Evolutionary conservation across 1,284 basidiomycete species (phyloP), one percentile per base, ranked within the genome.

Genomic region (Agaricales sp.): DNA sequence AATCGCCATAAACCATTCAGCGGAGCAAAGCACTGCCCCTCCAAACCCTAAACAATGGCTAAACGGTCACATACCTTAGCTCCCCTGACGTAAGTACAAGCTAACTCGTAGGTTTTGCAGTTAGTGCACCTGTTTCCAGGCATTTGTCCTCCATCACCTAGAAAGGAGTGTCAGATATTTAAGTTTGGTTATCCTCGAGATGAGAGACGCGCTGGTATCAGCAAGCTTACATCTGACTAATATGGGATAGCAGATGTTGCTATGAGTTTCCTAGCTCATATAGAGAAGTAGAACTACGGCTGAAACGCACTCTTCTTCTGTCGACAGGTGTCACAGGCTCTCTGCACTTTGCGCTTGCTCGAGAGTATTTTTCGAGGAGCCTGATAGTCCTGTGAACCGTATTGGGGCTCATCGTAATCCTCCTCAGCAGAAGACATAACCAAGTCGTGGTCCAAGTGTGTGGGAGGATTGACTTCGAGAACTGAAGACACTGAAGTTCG

Each of bases 111-210:
- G 3, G 48, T 39, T 8, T 44, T 13, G 41, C 48, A 49, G 43
- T 44, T 49, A 6, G 48, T 44, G 14, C 48, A 49, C 38, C 23
- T 22, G 20, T 49, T 49, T 44, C 23, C 41, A 23, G 48, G 41
- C 41, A 44, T 49, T 18, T 49, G 38, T 16, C 39, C 41, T 30
- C 48, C 48, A 23, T 49, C 48, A 38, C 48, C 48, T 49, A 20
- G 18, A 8, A 18, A 8, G 6, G 19, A 30, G n/a, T n/a, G n/a
- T n/a, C n/a, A n/a, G n/a, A n/a, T n/a, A n/a, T n/a, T n/a, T n/a
- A n/a, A n/a, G n/a, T n/a, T n/a, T n/a, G n/a, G n/a, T n/a, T n/a
- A 35, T 8, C 30, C 30, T 11, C 30, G 30, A 8, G n/a, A 35
- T 11, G 30, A n/a, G 30, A 35, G 30, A 11, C 30, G 30, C n/a